Evolutionary conservation across 179 eudicot species (phyloP).

Genomic region (Heliamphora pulchella): DNA sequence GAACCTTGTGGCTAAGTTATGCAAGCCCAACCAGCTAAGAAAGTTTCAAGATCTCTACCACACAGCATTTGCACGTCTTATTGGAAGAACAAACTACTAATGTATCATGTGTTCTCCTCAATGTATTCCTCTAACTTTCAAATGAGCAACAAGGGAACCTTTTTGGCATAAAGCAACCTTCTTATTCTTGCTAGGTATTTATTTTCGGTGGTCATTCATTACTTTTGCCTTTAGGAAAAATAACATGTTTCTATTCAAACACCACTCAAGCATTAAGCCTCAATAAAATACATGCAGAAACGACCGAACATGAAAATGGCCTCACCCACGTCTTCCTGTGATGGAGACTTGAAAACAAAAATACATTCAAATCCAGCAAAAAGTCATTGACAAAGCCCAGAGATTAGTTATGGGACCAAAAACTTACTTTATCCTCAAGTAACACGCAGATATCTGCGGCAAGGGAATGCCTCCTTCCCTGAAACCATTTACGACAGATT

Average conservation of each 20-base stretch:
- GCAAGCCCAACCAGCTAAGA: no score
- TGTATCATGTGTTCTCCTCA: no score
- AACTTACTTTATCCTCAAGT: conserved; percentile 76
- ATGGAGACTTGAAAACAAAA: not conserved
- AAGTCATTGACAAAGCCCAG: not conserved
- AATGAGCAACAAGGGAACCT: no score
- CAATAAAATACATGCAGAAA: not conserved
- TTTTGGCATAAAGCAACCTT: no score
- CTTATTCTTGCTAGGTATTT: not conserved
- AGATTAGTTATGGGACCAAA: conserved; percentile 1
- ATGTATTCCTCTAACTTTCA: no score
- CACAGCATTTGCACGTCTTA: no score
- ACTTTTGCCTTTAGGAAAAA: not conserved
- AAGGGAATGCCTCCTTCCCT: conserved; percentile 63
- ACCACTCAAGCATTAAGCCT: not conserved
- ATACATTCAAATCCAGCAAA: not conserved
- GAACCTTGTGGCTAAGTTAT: no score
- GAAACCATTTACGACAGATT: conserved; percentile 17
- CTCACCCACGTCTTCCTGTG: not conserved
- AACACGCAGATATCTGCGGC: conserved; percentile 63
- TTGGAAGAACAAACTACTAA: no score
- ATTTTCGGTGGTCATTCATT: not conserved
- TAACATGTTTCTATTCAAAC: not conserved
- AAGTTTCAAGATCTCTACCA: no score
- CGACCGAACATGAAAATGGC: not conserved